Conservation (phyloP, 2,329 filamentous ascomycete species). For the Aspergillus pseudonomiae region DNA sequence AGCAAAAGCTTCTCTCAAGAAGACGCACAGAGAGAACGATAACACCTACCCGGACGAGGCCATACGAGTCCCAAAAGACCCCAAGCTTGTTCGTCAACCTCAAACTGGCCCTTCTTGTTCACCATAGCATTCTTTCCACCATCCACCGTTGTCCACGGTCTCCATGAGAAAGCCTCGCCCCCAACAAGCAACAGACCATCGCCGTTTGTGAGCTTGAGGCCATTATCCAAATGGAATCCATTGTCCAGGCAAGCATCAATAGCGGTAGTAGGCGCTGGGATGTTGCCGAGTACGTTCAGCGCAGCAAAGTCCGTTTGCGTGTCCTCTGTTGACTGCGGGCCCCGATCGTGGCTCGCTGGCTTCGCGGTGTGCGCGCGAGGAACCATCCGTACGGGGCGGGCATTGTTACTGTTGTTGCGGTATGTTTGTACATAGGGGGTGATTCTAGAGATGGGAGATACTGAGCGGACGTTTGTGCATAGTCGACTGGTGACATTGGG, state of each 20-base stretch:
- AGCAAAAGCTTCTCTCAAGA: neutral
- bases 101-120: conserved; percentile 81
- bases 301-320: conserved; percentile 72
- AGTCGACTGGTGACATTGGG: conserved; percentile 10
- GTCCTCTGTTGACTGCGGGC: conserved; percentile 62
- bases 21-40: conserved; percentile 5
- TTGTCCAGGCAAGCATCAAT: conserved; percentile 80
- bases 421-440: conserved; percentile 14
- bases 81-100: conserved; percentile 71
- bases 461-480: neutral
- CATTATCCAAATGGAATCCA: conserved; percentile 86
- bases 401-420: conserved; percentile 30
- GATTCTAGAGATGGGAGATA: conserved; percentile 18
- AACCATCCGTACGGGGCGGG: conserved; percentile 35
- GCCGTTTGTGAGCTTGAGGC: conserved; percentile 68
- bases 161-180: conserved; percentile 87
- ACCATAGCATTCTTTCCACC: conserved; percentile 55
- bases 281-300: conserved; percentile 77
- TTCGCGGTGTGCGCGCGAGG: conserved; percentile 39
- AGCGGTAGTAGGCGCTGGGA: conserved; percentile 75
- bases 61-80: conserved; percentile 76
- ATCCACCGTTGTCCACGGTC: conserved; percentile 67
- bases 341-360: conserved; percentile 57
- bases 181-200: conserved; percentile 77
- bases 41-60: conserved; percentile 78